Evolutionary conservation across 2,329 filamentous ascomycete genomes (phyloP), one percentile per base, ranked within the genome.

Genomic region (Ophiostoma himal-ulmi): DNA sequence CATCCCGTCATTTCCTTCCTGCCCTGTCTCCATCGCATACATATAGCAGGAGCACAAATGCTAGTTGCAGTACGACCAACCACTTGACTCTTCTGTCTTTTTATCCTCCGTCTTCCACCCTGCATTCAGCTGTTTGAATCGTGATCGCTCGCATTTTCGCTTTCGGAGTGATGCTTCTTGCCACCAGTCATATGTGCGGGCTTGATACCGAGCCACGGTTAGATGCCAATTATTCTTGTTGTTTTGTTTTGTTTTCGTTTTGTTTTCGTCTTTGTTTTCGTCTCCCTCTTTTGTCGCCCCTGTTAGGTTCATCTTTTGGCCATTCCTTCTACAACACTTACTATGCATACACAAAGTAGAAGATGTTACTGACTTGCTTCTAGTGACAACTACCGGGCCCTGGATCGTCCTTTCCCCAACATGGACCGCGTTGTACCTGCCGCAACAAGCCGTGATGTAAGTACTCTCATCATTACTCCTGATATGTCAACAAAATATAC

Each of bases 381-480:
- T 22, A 67, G 69, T 26, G 64, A 52, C 64, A 20, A 54, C 8
- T 22, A 36, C 30, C 39, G 13, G 48, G 44, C 34, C 34, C 14
- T 57, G 14, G 62, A 20, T 44, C 22, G 30, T 37, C 54, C 22
- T 39, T 65, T 37, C 13, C 36, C 39, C 30, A 60, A 57, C 26
- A 68, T 70, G 66, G 66, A 66, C 7, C 67, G 39, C 67, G 57
- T 39, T n/a, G 70, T 60, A 48, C 41, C 66, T 66, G 37, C 57
- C 41, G 26, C n/a, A 41, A 36, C 54, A 11, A 57, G 39, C 10
- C 48, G 22, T 39, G 66, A 70, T 44, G 70, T 70, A 48, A 70
- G 70, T 70, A 65, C 26, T 60, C 26, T 62, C 7, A 54, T 26
- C 22, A 8, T 22, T n/a, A 57, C 22, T n/a, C 26, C 14, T 65